Base-by-base conservation (phyloP, 1,284 basidiomycete species). In the Hemileia vastatrix region DNA sequence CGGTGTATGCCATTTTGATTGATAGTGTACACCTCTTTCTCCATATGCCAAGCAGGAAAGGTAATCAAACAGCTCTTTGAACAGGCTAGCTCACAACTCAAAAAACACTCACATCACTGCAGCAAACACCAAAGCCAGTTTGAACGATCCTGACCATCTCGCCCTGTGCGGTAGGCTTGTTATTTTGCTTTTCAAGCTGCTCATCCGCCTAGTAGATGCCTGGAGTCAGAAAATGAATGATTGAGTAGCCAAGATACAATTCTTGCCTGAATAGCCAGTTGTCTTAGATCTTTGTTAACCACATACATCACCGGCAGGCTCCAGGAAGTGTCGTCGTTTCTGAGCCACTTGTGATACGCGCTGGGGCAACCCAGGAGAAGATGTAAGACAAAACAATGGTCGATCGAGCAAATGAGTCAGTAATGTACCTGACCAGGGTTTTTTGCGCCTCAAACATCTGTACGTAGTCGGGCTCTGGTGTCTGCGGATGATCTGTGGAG, bases 331-430 rank as follows among this genome's bases (percentile, higher is more conserved):
- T 55, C 51, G 31, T 62, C 60, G 19, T 24, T 21, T 27, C 60
- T 40, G 43, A 62, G 51, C 60, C 60, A 62, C 11, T 62, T 44
- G 21, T 62, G 54, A 23, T 62, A 62, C 23, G 60, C 21, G 36
- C 60, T 61, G 8, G 8, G 13, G 8, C 13, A 44, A 2, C 19
- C 43, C 19, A 44, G 8, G n/a, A 43, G 11, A 43, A 43, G 11
- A 43, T 43, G 40, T n/a, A 11, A 43, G 11, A 43, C n/a, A n/a
- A 43, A 43, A 43, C 40, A 11, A 1, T 1, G 40, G 11, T 11
- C n/a, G 48, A n/a, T n/a, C 15, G 13, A 9, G 11, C 11, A 23
- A 50, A 50, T 23, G n/a, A n/a, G n/a, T n/a, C n/a, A n/a, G n/a
- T 50, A 15, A 18, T 27, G 23, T 54, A 62, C 60, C 60, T 56